Evolutionary conservation across 139 green algal species (phyloP).

Genomic region (Haematococcus lacustris): DNA sequence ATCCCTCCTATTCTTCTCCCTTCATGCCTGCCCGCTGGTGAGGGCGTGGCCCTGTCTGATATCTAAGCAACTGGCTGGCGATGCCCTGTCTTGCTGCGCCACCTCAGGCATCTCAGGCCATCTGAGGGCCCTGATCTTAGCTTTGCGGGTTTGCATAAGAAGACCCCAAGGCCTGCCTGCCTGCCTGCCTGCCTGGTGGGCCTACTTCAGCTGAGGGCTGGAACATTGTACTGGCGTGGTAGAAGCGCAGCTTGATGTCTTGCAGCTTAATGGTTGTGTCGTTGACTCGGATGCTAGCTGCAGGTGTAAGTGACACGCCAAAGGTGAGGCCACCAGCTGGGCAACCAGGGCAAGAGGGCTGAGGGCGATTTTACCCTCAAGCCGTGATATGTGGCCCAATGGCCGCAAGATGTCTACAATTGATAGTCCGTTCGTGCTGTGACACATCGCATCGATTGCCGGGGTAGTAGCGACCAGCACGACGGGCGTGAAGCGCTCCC

Average conservation of each 20-base stretch:
- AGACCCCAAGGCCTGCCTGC: not conserved
- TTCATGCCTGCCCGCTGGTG: not conserved
- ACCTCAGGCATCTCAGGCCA: not conserved
- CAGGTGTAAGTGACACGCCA: not conserved
- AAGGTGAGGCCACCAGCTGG: not conserved
- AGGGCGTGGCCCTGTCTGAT: not conserved
- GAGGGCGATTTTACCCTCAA: conserved; percentile 56
- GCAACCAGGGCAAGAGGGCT: not conserved
- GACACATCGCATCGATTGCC: conserved; percentile 45
- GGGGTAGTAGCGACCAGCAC: conserved; percentile 56
- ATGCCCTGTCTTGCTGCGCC: too few species aligned
- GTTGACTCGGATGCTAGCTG: conserved; percentile 58
- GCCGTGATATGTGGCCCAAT: conserved; percentile 46
- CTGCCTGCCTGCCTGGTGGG: not conserved
- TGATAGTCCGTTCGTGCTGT: conserved; percentile 49
- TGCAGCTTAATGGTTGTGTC: conserved; percentile 66
- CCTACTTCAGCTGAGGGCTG: conserved; percentile 62
- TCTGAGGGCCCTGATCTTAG: not conserved
- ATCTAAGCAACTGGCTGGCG: too few species aligned
- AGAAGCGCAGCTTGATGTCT: conserved; percentile 68
- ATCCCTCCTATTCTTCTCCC: too few species aligned
- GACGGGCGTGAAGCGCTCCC: conserved; percentile 38
- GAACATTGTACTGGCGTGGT: conserved; percentile 41
- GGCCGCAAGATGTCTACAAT: conserved; percentile 73
- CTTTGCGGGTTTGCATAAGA: not conserved